Base-by-base conservation (phyloP, 2,329 filamentous ascomycete species). In the Phyllosticta paracitricarpa region DNA sequence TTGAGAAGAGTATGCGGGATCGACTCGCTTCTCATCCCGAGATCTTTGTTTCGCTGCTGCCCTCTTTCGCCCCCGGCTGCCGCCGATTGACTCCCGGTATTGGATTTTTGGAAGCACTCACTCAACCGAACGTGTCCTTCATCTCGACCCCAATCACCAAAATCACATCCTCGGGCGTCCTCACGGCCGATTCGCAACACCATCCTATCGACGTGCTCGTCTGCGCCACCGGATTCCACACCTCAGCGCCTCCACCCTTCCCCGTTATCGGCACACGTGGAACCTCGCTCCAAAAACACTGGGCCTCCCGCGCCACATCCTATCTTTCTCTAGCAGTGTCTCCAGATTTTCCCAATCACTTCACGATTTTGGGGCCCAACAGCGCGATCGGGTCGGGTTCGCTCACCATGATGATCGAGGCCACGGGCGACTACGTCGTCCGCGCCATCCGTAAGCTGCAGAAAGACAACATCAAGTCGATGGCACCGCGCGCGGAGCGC, bases 41-140 rank as follows among this genome's bases (percentile, higher is more conserved):
- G 10, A 74, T 77, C 58, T 75, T 73, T 63, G 71, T 76, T 17
- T 68, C 70, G 40, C 66, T 79, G 2, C 69, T 76, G 17, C 78
- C 78, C 0, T 67, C 67, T 4, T 80, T 78, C 63, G 70, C 75
- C 0, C 75, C 75, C 6, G 79, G 79, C 1, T 82, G 79, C 61
- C 71, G 79, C 9, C 72, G 80, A 2, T 65, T 80, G 19, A 81
- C 80, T 0, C 81, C 80, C 0, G 80, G 79, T 0, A 77, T 77
- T 25, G 79, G 80, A 0, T 82, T 80, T 65, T 75, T 82, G 8
- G 78, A 82, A 65, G 77, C 80, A 2, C 68, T 80, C 6, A 69
- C 71, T 4, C 58, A 76, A 22, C 68, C 70, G 0, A 80, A 78
- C 63, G 74, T 74, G 6, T 66, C 66, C 25, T 73, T 72, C 28